Conservation (phyloP, 2,329 filamentous ascomycete genomes). For the Neofusicoccum sp. region DNA sequence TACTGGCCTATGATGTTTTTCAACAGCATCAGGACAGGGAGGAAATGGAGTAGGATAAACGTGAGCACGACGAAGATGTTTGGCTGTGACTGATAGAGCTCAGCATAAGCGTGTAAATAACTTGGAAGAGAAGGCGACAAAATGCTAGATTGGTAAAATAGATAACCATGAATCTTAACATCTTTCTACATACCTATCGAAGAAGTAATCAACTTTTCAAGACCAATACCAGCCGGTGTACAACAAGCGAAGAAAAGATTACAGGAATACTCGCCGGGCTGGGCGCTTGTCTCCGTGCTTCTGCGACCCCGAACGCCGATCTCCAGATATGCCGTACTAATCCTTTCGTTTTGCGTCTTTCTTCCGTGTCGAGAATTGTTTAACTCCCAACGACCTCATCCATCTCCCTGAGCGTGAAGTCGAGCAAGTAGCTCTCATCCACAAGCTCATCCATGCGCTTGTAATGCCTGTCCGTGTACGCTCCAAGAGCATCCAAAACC, state of each 20-base stretch:
- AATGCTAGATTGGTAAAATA: not conserved
- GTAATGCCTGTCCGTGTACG: constrained; percentile 93
- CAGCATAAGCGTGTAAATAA: no score
- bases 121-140: no score
- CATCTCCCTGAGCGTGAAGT: constrained; percentile 94
- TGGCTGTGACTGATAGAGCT: constrained; percentile 21
- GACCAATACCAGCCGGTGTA: not conserved
- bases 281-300: not conserved
- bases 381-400: constrained; percentile 59
- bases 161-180: not conserved
- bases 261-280: not conserved
- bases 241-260: not conserved
- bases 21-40: constrained; percentile 47
- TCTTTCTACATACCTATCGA: not conserved
- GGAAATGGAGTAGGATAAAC: constrained; percentile 66
- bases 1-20: constrained; percentile 59
- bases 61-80: constrained; percentile 68
- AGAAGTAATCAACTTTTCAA: not conserved
- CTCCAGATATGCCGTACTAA: not conserved
- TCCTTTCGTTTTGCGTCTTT: not conserved
- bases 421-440: constrained; percentile 91
- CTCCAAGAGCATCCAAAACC: constrained; percentile 81
- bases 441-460: constrained; percentile 84
- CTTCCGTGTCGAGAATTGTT: no score
- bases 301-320: not conserved